Conservation (phyloP, 2,329 filamentous ascomycete genomes). For the Talaromyces sp. region DNA sequence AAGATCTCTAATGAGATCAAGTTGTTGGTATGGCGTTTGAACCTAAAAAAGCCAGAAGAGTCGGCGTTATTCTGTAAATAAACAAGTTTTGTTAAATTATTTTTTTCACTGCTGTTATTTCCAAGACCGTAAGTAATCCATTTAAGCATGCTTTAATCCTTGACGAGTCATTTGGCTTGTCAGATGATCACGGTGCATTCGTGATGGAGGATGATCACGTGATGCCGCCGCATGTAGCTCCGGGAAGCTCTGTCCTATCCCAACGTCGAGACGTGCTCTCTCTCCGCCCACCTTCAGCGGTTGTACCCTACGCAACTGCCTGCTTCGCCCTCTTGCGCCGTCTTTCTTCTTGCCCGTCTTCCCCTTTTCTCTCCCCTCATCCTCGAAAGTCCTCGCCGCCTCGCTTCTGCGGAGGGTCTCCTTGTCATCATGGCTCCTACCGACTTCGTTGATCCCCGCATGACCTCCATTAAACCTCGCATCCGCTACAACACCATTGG, state of each 20-base stretch:
- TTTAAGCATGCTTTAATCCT: neutral
- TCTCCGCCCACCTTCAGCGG: neutral
- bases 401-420: neutral
- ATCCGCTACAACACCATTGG: conserved; percentile 98
- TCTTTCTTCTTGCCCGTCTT: neutral
- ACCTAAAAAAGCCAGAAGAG: neutral
- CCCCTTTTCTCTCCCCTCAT: neutral
- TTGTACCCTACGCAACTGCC: neutral
- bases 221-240: neutral
- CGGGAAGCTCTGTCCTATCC: conserved; percentile 1
- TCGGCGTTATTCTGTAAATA: neutral
- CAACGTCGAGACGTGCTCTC: neutral
- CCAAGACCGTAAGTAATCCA: neutral
- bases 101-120: neutral
- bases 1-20: neutral
- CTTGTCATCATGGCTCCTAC: conserved; percentile 30
- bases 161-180: neutral
- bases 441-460: conserved; percentile 42
- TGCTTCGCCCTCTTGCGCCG: neutral
- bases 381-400: neutral
- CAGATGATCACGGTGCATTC: neutral
- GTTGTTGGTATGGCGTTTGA: neutral
- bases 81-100: neutral
- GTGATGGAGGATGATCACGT: neutral
- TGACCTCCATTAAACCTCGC: conserved; percentile 59